Evolutionary conservation across 805 yeast species (phyloP).

Genomic region (Candida stauntonica): DNA sequence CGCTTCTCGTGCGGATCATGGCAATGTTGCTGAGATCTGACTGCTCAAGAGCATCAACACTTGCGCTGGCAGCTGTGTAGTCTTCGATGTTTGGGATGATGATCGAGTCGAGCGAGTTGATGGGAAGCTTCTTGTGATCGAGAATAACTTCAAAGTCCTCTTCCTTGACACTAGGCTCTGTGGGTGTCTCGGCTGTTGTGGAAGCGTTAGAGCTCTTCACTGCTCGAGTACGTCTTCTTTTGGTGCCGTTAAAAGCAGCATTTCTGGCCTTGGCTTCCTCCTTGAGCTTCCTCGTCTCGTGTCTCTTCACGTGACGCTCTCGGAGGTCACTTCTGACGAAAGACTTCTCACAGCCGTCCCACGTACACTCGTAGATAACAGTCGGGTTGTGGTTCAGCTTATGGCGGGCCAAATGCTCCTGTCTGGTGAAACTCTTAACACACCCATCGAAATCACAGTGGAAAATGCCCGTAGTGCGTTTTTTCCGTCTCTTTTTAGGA

Average conservation of each 20-base stretch:
- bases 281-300: conserved; percentile 31
- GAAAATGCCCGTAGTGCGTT: conserved; percentile 30
- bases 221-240: not conserved
- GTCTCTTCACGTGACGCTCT: conserved; percentile 41
- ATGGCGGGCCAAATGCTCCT: conserved; percentile 63
- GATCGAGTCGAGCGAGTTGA: conserved; percentile 26
- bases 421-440: conserved; percentile 50
- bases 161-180: not conserved
- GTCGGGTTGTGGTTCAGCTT: conserved; percentile 56
- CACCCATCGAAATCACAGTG: conserved; percentile 47
- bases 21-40: not conserved
- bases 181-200: not conserved
- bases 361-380: conserved; percentile 48
- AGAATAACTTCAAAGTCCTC: not conserved
- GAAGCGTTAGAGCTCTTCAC: too few species aligned
- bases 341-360: conserved; percentile 49
- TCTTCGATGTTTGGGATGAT: conserved; percentile 26
- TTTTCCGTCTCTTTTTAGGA: conserved; percentile 21
- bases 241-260: conserved; percentile 9
- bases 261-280: conserved; percentile 24
- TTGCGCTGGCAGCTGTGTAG: too few species aligned
- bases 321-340: conserved; percentile 60
- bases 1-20: not conserved
- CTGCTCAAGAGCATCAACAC: too few species aligned
- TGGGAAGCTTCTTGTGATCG: conserved; percentile 14